Evolutionary conservation across 495 filamentous ascomycete genomes (phyloP), one percentile per base, ranked within the genome.

Genomic region (Polyplosphaeria fusca): DNA sequence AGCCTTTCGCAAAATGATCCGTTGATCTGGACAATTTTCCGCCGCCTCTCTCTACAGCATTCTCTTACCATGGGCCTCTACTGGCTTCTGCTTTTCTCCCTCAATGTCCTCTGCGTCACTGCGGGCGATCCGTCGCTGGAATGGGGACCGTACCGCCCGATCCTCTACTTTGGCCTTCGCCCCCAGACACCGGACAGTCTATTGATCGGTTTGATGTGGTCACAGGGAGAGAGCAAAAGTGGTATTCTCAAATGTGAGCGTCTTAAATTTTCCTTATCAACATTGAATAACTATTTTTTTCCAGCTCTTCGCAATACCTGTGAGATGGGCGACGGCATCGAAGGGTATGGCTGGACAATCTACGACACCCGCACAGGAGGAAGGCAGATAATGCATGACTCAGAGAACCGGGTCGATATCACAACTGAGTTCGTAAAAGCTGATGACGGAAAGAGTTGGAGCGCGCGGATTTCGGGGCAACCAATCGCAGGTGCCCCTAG

Each of bases 401-500:
- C 7, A 7, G 7, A 14, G 30, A 7, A 7, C 7, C 30, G 14
- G 7, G 7, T 35, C 7, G 30, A 35, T 35, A 35, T 35, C 7
- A 35, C 7, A 7, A 35, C 30, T 7, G 14, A 35, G 7, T 35
- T 35, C 30, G 30, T 35, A 14, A 35, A 35, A 14, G 14, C 30
- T 35, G 14, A 35, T 35, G 30, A 35, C 14, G 30, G 30, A 7
- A 14, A 35, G 14, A 35, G 30, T 14, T 35, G 30, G 30, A 14
- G 30, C 30, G 30, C 14, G 7, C 30, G 30, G 7, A 35, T 35
- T 35, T 14, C 7, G 14, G 30, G 30, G 7, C 7, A 7, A 35
- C 30, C 30, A 35, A 35, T 7, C 7, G 14, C 7, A 35, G 30
- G 14, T 35, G 30, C 30, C 7, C 30, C 30, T 35, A 87, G 7